Base-by-base conservation (phyloP, 2,329 filamentous ascomycete genomes). In the Fusarium acutatum region DNA sequence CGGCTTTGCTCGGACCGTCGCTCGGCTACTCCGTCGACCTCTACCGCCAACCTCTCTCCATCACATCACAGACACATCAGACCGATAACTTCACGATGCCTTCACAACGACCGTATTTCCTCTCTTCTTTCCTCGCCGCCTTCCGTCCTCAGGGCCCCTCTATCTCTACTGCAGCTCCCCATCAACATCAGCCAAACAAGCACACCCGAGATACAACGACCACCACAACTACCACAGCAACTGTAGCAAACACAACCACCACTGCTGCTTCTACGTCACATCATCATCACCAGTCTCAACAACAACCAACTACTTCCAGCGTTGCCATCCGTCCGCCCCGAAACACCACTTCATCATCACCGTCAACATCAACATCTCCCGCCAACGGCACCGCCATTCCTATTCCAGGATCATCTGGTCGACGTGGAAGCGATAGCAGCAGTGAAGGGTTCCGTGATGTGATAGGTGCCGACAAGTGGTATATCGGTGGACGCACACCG, bases 381-480 rank as follows among this genome's bases (percentile, higher is more conserved):
- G 67, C 44, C 37, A 72, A 67, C 35, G 76, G 76, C 34, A 69
- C 77, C 24, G 77, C 80, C 59, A 85, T 87, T 24, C 85, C 85
- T 40, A 85, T 84, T 41, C 84, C 81, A 13, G 78, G 77, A 20
- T 74, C 77, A 15, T 78, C 81, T 35, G 83, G 86, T 20, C 86
- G 92, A 63, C 86, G 93, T 63, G 93, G 92, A 32, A 94, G 92
- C 75, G 93, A 95, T 75, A 94, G 91, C 81, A 92, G 89, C 71
- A 91, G 88, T 60, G 93, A 95, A 78, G 93, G 93, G 4, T 95
- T 95, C 80, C 86, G 92, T 59, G 93, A 95, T 69, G 91, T 91
- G 40, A 82, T 90, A 54, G 92, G 91, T 5, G 88, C 89, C 4
- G 93, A 95, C 73, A 94, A 93, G 83, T 94, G 93, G 92, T 95